Percentiles rank a stretch among this genome's conserved stretches.
Conservation (phyloP, 768 basidiomycete genomes). For the Mycena latifolia region DNA sequence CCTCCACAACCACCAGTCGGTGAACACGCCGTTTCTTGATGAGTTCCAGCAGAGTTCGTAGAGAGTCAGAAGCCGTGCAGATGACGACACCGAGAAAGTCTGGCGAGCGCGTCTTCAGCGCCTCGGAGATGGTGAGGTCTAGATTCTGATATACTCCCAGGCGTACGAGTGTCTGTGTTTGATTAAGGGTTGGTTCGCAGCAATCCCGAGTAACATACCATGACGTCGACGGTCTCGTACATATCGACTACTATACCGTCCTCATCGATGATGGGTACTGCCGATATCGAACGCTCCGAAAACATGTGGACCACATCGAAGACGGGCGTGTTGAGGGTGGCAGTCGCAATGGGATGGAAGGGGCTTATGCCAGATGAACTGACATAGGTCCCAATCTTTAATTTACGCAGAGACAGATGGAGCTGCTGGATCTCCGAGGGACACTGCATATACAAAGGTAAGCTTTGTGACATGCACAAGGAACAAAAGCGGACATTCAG, state of each 20-base stretch:
- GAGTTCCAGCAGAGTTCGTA: slow-evolving; percentile 90
- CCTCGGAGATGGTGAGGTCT: slow-evolving; percentile 93
- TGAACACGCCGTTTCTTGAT: slow-evolving; percentile 96
- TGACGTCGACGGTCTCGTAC: slow-evolving; percentile 99
- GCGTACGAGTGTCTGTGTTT: slow-evolving; percentile 87
- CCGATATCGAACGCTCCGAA: slow-evolving; percentile 93
- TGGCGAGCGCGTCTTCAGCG: slow-evolving; percentile 89
- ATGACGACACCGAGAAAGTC: slow-evolving; percentile 98
- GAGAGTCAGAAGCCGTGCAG: slow-evolving; percentile 92
- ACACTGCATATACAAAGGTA: slow-evolving; percentile 69
- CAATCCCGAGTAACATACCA: slow-evolving; percentile 66
- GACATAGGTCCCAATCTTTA: slow-evolving; percentile 96
- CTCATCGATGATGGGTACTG: slow-evolving; percentile 95
- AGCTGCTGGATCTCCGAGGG: slow-evolving; percentile 86
- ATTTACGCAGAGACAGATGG: slow-evolving; percentile 82
- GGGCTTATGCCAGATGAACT: slow-evolving; percentile 72
- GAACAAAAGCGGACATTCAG: slow-evolving; percentile 78
- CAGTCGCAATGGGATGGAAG: slow-evolving; percentile 93
- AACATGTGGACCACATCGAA: slow-evolving; percentile 99
- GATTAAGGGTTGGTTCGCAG: not conserved
- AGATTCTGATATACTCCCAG: slow-evolving; percentile 96
- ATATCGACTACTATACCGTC: slow-evolving; percentile 94
- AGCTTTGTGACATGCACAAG: slow-evolving; percentile 26
- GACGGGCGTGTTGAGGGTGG: slow-evolving; percentile 90
- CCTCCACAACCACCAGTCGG: slow-evolving; percentile 94